Evolutionary conservation across 2,329 filamentous ascomycete species (phyloP).

Genomic region (Pseudogymnoascus sp.): DNA sequence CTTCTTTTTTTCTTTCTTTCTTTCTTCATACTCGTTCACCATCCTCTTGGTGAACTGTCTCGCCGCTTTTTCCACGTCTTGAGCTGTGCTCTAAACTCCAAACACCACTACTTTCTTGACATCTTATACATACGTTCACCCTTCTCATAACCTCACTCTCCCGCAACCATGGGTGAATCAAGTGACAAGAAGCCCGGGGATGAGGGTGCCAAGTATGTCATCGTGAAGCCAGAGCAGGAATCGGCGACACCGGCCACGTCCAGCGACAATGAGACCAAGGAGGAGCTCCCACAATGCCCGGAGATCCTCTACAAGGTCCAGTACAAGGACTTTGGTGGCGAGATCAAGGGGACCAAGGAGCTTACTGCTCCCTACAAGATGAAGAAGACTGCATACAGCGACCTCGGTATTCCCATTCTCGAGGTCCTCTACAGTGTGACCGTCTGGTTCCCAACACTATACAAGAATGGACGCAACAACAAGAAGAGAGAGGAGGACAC

Average conservation of each 20-base stretch:
- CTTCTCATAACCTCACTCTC: not conserved
- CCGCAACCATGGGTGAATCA: constrained; percentile 11
- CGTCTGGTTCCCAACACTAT: constrained; percentile 19
- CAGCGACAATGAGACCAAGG: constrained; percentile 13
- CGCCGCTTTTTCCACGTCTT: not conserved
- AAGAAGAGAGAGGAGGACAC: constrained; percentile 13
- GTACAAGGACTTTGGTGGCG: constrained; percentile 18
- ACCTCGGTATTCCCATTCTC: constrained; percentile 16
- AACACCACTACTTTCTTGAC: not conserved
- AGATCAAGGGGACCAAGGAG: constrained; percentile 19
- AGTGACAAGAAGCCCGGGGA: constrained; percentile 6
- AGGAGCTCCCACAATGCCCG: constrained; percentile 15
- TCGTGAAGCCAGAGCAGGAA: constrained; percentile 15
- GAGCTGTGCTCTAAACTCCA: not conserved
- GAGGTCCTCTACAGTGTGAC: constrained; percentile 19
- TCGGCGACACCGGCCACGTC: constrained; percentile 9
- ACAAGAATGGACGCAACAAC: constrained; percentile 12
- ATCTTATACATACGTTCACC: not conserved
- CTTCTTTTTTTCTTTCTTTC: not conserved
- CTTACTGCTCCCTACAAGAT: constrained; percentile 18
- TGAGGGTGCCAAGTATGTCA: constrained; percentile 15
- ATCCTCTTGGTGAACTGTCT: not conserved
- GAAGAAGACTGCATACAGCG: constrained; percentile 17
- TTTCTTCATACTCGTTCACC: not conserved
- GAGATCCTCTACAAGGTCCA: constrained; percentile 20